phyloP scores from a whole-genome alignment of 768 basidiomycete species.

The Boletus tomentosulus region DNA sequence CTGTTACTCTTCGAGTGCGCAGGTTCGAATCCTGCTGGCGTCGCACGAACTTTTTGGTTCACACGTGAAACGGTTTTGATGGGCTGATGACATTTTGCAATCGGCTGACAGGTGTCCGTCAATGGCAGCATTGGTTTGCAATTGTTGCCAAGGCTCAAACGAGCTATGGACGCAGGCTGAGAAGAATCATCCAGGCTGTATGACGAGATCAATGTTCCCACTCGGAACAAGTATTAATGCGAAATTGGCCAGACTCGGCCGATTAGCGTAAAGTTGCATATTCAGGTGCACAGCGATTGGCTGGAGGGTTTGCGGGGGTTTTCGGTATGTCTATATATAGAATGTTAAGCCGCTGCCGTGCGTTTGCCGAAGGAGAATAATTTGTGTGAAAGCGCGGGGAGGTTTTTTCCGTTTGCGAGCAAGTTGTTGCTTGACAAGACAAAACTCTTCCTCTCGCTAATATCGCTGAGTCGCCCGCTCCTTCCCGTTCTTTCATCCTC shows the following conservation, averaged over 20 bases:
- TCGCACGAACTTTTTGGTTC: constrained; percentile 32
- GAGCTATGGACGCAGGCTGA: background rate
- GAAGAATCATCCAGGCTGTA: too few species aligned
- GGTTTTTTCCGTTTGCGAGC: constrained; percentile 14
- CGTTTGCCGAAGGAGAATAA: constrained; percentile 18
- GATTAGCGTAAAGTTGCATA: background rate
- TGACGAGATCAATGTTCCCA: constrained; percentile 1
- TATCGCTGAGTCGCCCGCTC: constrained; percentile 23
- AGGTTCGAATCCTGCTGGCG: constrained; percentile 67
- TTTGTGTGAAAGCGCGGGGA: constrained; percentile 7
- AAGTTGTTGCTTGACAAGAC: constrained; percentile 1
- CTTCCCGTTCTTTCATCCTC: constrained; percentile 14
- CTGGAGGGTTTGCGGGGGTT: constrained; percentile 16
- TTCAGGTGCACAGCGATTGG: background rate
- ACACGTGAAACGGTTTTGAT: background rate
- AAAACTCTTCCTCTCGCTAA: constrained; percentile 12
- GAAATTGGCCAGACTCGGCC: background rate
- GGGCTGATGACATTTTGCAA: background rate
- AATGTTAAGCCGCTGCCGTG: constrained; percentile 12
- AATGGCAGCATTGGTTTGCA: background rate
- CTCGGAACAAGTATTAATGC: background rate
- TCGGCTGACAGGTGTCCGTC: constrained; percentile 1
- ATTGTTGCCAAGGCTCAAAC: background rate
- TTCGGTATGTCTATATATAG: constrained; percentile 13
- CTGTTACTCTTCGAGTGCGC: constrained; percentile 67